These are phyloP conservation scores for Tubosaeta brunneosetosa DNA, from an alignment of 768 basidiomycete species.

Conservation along the genomic window DNA sequence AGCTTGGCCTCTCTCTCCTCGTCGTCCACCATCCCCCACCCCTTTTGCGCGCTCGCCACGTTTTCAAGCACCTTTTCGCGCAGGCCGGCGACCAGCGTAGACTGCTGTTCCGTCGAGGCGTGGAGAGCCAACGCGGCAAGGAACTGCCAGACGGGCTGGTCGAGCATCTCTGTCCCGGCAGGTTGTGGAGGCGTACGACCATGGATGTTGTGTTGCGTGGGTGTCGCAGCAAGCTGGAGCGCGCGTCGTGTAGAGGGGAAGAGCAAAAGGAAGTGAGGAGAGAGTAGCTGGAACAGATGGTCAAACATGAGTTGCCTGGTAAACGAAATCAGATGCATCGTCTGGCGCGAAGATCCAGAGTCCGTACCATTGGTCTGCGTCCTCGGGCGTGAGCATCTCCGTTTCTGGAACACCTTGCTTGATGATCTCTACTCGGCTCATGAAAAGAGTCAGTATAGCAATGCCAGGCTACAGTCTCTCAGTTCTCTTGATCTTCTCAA, in stretches of 20 bases:
- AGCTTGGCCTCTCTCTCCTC: constrained; percentile 74
- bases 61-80: constrained; percentile 94
- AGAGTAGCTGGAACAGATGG: constrained; percentile 76
- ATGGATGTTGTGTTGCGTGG: constrained; percentile 32
- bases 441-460: constrained; percentile 82
- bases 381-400: constrained; percentile 62
- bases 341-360: not conserved
- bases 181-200: constrained; percentile 67
- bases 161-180: constrained; percentile 52
- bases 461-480: constrained; percentile 71
- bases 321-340: constrained; percentile 9
- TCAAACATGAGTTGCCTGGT: constrained; percentile 84
- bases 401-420: constrained; percentile 65
- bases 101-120: constrained; percentile 83
- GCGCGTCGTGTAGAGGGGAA: constrained; percentile 87
- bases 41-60: constrained; percentile 73
- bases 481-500: not conserved
- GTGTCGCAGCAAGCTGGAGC: constrained; percentile 35
- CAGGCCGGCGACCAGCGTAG: constrained; percentile 74
- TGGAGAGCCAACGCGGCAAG: constrained; percentile 84
- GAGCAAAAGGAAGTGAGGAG: constrained; percentile 69
- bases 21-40: constrained; percentile 61
- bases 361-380: constrained; percentile 72
- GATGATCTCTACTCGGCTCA: constrained; percentile 90
- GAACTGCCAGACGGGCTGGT: constrained; percentile 95